Evolutionary conservation across 2,329 filamentous ascomycete genomes (phyloP).

Genomic region (Mollisiaceae sp.): DNA sequence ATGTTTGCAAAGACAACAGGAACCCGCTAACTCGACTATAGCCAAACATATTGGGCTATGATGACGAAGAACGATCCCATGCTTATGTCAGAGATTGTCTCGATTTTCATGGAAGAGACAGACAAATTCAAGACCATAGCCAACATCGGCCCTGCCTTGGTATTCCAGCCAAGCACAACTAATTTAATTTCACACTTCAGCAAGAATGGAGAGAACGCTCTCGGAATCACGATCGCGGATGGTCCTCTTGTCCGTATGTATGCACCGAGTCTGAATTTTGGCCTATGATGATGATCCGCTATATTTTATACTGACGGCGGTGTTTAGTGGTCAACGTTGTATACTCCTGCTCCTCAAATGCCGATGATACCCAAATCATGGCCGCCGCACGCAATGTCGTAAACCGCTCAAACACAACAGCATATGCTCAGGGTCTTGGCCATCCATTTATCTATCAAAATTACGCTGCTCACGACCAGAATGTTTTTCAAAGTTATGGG

Average conservation of each 20-base stretch:
- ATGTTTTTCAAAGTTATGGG: slow-evolving; percentile 46
- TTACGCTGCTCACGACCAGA: slow-evolving; percentile 45
- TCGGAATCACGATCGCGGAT: slow-evolving; percentile 29
- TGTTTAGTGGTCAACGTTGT: slow-evolving; percentile 19
- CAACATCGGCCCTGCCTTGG: slow-evolving; percentile 23
- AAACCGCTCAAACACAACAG: slow-evolving; percentile 37
- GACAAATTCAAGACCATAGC: slow-evolving; percentile 23
- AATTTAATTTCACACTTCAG: slow-evolving; percentile 44
- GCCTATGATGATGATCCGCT: too few relatives aligned
- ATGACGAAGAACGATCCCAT: slow-evolving; percentile 29
- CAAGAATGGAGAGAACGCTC: slow-evolving; percentile 43
- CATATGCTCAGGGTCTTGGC: slow-evolving; percentile 42
- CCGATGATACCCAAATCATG: slow-evolving; percentile 45
- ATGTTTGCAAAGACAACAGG: slow-evolving; percentile 11
- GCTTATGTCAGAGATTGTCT: slow-evolving; percentile 28
- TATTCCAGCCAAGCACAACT: slow-evolving; percentile 49
- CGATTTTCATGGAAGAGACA: slow-evolving; percentile 33
- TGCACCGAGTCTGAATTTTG: too few relatives aligned
- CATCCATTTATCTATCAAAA: slow-evolving; percentile 49
- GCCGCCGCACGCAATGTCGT: slow-evolving; percentile 38
- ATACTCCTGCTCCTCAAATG: slow-evolving; percentile 39
- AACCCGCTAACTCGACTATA: slow-evolving; percentile 13
- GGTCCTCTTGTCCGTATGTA: slow-evolving; percentile 26
- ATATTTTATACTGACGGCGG: too few relatives aligned
- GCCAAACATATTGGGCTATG: slow-evolving; percentile 30